Conservation (phyloP, 164 flowering plant species). For the Aristolochia fimbriata region DNA sequence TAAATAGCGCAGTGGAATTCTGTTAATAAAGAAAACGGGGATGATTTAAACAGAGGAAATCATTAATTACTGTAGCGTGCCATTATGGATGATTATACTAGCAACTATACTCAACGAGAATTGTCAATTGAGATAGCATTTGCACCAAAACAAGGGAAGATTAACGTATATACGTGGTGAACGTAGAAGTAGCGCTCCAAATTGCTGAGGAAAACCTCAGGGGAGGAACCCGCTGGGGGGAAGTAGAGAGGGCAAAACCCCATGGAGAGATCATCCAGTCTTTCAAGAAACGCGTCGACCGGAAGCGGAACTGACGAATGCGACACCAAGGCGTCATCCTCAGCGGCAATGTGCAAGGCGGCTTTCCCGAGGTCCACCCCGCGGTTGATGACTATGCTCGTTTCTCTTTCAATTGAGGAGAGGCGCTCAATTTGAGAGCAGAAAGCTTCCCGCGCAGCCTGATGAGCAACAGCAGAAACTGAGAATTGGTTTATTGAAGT, state of each 20-base stretch:
- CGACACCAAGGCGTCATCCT: constrained; percentile 73
- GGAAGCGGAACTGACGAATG: constrained; percentile 83
- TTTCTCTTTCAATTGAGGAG: constrained; percentile 59
- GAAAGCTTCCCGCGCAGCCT: constrained; percentile 66
- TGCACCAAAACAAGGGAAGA: no score
- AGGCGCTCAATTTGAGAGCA: constrained; percentile 32
- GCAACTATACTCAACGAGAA: no score
- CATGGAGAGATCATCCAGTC: constrained; percentile 62
- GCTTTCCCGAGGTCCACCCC: constrained; percentile 55
- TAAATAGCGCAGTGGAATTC: no score
- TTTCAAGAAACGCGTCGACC: constrained; percentile 52
- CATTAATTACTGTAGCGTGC: no score
- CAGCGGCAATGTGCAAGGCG: constrained; percentile 69
- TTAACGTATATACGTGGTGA: constrained; percentile 34
- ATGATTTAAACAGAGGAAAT: no score
- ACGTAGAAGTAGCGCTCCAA: constrained; percentile 54
- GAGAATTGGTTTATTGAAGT: neutral
- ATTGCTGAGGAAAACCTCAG: constrained; percentile 44
- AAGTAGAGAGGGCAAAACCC: constrained; percentile 42
- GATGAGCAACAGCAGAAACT: neutral
- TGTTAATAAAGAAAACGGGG: no score
- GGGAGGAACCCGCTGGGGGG: constrained; percentile 37
- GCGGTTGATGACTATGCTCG: constrained; percentile 61
- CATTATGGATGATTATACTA: no score
- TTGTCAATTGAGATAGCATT: no score